Base-by-base conservation (phyloP, 1,139 yeast genomes). In the Kurtzmaniella quercitrusa region DNA sequence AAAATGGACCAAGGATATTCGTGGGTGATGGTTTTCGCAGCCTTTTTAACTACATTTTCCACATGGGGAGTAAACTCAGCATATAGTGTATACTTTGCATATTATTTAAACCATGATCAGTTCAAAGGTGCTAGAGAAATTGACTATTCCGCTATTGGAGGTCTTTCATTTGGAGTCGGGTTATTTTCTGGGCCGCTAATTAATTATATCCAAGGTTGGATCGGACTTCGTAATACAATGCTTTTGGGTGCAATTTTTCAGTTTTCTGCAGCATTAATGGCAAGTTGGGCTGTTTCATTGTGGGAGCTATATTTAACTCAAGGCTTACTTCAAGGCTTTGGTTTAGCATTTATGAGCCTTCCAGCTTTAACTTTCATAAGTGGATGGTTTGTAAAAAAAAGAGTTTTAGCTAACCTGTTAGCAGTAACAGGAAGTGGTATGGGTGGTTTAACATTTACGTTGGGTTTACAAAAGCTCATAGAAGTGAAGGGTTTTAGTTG, bases 351-450 rank as follows among this genome's bases (percentile, higher is more conserved):
- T 33, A 52, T 62, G 38, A 50, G 60, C 17, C 40, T 62, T 19
- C 66, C 65, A 1, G 53, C 79, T 1, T 65, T 73, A 16, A 67
- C 79, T 2, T 48, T 71, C 7, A 63, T 82, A 11, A 86, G 88
- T 0, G 75, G 75, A 41, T 83, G 86, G 83, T 83, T 83, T 57
- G 85, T 31, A 38, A 71, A 72, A 50, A 73, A 64, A 50, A 67
- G 87, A 50, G 77, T 82, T 2, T 62, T 79, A 17, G 85, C 87
- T 1, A 65, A 73, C 46, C 85, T 85, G n/a, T 54, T 79, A 12
- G 69, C 77, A 3, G 60, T 77, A 9, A 63, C 78, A 2, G 87
- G 86, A 2, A 73, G 81, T 3, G 87, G 61, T 7, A 34, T 43
- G n/a, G 55, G 56, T 9, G 56, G 57, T 1, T 17, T 39, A 14